Conservation (phyloP, 179 eudicot genomes). For the Amaranthus tricolor region DNA sequence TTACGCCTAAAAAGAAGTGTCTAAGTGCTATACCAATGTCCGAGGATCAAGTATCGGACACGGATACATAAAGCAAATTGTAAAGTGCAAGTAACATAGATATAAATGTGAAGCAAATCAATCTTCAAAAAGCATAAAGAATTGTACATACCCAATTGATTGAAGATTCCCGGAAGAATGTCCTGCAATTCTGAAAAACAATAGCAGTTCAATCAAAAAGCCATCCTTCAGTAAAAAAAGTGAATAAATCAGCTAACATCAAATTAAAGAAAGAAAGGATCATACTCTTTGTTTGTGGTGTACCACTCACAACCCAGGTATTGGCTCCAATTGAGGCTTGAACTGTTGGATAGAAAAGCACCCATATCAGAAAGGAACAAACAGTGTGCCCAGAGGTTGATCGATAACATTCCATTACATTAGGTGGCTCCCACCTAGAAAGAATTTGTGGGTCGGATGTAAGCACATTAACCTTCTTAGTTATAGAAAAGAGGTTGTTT, state of each 20-base stretch:
- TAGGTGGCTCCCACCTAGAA: too few species aligned
- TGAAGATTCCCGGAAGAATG: constrained; percentile 83
- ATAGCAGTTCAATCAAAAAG: neutral
- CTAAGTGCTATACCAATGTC: too few species aligned
- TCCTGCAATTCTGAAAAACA: constrained; percentile 72
- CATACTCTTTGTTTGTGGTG: constrained; percentile 91
- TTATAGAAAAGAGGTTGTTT: too few species aligned
- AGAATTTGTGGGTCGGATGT: too few species aligned
- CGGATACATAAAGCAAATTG: neutral
- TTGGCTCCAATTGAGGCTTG: constrained; percentile 94
- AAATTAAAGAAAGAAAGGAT: constrained; percentile 6
- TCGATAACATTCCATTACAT: too few species aligned
- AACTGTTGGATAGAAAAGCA: constrained; percentile 40
- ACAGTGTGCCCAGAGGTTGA: neutral
- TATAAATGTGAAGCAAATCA: neutral
- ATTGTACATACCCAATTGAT: constrained; percentile 71
- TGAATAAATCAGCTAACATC: neutral
- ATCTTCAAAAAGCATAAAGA: neutral
- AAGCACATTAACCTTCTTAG: neutral
- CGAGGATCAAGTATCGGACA: too few species aligned
- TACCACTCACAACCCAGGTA: constrained; percentile 95
- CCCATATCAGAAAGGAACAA: neutral
- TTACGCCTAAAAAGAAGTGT: too few species aligned
- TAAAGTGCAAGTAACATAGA: neutral
- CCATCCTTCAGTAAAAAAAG: too few species aligned